These are phyloP conservation scores for Trichoderma virens DNA, from an alignment of 495 filamentous ascomycete species.

Conservation along the genomic window DNA sequence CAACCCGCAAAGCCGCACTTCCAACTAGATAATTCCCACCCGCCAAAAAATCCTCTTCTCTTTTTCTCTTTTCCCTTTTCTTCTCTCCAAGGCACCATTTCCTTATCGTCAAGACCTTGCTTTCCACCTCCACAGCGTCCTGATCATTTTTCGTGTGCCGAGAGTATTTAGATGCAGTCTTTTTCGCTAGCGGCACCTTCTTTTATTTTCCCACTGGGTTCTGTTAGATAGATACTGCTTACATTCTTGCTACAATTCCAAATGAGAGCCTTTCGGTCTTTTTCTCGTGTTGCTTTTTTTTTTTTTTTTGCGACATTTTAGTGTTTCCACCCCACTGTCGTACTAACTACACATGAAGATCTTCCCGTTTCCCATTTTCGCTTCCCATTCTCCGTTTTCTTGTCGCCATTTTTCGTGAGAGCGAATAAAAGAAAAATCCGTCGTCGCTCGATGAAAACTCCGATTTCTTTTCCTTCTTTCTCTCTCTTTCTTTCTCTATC, in stretches of 20 bases:
- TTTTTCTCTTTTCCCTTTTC: slow-evolving; percentile 13
- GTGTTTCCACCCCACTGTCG: neutral
- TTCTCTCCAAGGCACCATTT: slow-evolving; percentile 35
- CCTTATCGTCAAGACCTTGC: slow-evolving; percentile 45
- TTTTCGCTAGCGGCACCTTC: slow-evolving; percentile 48
- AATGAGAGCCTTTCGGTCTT: neutral
- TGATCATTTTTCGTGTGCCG: slow-evolving; percentile 45
- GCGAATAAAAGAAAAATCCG: neutral
- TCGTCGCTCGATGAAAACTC: neutral
- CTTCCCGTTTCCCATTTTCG: too few relatives aligned
- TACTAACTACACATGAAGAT: neutral
- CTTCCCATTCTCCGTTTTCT: neutral
- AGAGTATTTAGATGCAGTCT: slow-evolving; percentile 36
- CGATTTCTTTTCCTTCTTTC: too few relatives aligned
- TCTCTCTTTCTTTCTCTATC: neutral
- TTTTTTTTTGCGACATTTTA: neutral
- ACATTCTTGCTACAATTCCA: slow-evolving; percentile 21
- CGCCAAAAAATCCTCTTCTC: neutral
- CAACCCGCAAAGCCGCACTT: neutral
- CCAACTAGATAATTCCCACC: slow-evolving; percentile 1
- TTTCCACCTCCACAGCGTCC: slow-evolving; percentile 31
- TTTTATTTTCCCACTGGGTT: slow-evolving; percentile 29
- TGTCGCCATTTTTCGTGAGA: neutral
- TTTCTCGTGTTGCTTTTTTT: neutral
- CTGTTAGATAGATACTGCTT: slow-evolving; percentile 48